Conservation (phyloP, 768 basidiomycete genomes). For the Coprinopsis strossmayeri region DNA sequence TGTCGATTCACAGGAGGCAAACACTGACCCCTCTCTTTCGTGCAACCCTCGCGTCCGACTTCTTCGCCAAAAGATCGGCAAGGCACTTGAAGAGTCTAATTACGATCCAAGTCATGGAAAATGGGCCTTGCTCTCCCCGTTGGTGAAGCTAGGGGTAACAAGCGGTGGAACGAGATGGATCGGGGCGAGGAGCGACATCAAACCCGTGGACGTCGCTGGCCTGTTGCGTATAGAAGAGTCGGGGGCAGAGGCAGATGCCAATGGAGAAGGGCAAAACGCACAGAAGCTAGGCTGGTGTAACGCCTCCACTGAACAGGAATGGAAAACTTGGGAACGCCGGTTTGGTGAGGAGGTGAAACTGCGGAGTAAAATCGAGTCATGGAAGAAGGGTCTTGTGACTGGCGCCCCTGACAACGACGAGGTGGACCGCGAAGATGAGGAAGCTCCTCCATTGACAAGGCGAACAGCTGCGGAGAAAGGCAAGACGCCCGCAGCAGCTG, state of each 20-base stretch:
- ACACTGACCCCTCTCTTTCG: conserved; percentile 2
- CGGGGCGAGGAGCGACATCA: conserved; percentile 17
- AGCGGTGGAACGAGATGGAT: conserved; percentile 29
- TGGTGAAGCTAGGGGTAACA: conserved; percentile 34
- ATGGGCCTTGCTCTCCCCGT: conserved; percentile 36
- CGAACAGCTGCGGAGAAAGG: background rate
- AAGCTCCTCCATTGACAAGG: background rate
- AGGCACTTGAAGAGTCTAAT: conserved; percentile 27
- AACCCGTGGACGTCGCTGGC: conserved; percentile 17
- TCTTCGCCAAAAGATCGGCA: conserved; percentile 26
- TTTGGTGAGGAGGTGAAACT: conserved; percentile 21
- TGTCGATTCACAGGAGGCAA: background rate
- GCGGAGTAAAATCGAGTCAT: conserved; percentile 21
- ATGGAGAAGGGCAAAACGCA: background rate
- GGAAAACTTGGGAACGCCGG: conserved; percentile 38
- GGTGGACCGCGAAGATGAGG: background rate
- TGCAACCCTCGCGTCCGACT: conserved; percentile 19
- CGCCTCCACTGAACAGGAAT: conserved; percentile 41
- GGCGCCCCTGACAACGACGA: conserved; percentile 6
- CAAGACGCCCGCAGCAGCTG: background rate
- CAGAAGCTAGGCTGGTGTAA: conserved; percentile 28
- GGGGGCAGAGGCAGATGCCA: background rate
- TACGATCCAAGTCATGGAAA: conserved; percentile 37
- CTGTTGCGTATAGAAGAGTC: conserved; percentile 6
- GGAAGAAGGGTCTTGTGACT: conserved; percentile 17